Conservation (phyloP, 225 moss, liverwort and hornwort species). For the Neckera pumila region DNA sequence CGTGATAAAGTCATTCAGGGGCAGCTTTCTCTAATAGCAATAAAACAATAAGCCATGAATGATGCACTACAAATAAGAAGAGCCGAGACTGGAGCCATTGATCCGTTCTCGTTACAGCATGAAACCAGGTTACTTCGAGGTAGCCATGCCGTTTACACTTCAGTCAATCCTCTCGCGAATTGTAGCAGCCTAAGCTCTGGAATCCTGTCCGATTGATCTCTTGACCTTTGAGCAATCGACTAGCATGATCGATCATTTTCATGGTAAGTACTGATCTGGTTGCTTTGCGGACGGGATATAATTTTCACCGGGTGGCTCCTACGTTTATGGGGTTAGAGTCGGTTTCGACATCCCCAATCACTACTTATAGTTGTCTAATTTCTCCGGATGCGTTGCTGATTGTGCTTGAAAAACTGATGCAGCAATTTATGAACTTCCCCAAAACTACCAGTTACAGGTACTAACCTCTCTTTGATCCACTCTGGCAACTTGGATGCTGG, state of each 20-base stretch:
- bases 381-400: slow-evolving; percentile 18
- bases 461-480: slow-evolving; percentile 78
- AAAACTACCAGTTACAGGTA: slow-evolving; percentile 64
- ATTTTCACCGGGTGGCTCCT: neutral
- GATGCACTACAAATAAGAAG: neutral
- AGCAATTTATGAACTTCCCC: slow-evolving; percentile 84
- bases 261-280: neutral
- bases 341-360: neutral
- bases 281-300: neutral
- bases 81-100: neutral
- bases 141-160: neutral
- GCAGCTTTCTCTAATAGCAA: neutral
- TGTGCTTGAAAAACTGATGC: slow-evolving; percentile 76
- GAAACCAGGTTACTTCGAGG: neutral
- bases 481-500: slow-evolving; percentile 77
- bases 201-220: neutral
- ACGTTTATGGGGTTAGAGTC: neutral
- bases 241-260: neutral
- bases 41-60: neutral
- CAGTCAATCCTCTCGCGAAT: neutral
- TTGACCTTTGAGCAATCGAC: neutral
- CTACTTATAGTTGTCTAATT: neutral
- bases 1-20: neutral
- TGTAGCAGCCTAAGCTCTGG: neutral
- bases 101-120: neutral